Evolutionary conservation across 2,329 filamentous ascomycete species (phyloP).

Genomic region (Dactylellina sp.): DNA sequence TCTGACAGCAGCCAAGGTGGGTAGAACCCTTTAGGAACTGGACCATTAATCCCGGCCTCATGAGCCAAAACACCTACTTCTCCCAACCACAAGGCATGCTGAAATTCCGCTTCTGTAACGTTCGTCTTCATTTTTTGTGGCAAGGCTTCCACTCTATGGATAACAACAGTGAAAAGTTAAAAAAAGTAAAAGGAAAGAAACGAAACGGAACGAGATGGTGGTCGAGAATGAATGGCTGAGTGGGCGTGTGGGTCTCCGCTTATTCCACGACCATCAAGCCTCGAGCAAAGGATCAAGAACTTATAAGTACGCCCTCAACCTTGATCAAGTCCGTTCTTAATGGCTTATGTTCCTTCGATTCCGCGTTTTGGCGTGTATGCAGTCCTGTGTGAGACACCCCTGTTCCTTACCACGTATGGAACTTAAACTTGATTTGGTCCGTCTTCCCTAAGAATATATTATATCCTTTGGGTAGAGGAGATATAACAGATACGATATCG

Average conservation of each 20-base stretch:
- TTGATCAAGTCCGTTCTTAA: not conserved
- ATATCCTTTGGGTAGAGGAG: conserved; percentile 35
- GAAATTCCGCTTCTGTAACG: conserved; percentile 26
- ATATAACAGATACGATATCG: conserved; percentile 14
- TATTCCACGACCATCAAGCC: conserved; percentile 2
- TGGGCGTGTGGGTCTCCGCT: conserved; percentile 24
- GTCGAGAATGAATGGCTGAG: conserved; percentile 34
- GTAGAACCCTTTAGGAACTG: conserved; percentile 38
- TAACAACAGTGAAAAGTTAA: conserved; percentile 18
- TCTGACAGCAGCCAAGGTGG: conserved; percentile 42
- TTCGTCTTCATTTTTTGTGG: conserved; percentile 43
- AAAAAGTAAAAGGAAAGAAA: conserved; percentile 10
- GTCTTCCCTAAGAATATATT: conserved; percentile 28
- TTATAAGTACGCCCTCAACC: conserved; percentile 35
- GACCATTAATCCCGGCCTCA: conserved; percentile 44
- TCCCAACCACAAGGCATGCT: conserved; percentile 46
- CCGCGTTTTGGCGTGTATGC: conserved; percentile 37
- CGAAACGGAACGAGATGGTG: not conserved
- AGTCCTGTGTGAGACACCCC: conserved; percentile 34
- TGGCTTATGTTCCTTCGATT: conserved; percentile 2
- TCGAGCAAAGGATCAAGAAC: conserved; percentile 16
- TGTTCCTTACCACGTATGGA: conserved; percentile 31
- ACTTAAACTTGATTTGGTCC: conserved; percentile 36
- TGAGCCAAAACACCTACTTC: conserved; percentile 40
- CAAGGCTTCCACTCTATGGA: too few species aligned